A percentile compares a stretch with the other conserved stretches of the same genome.
These are phyloP conservation scores for Tilletia indica DNA, from an alignment of 1,284 basidiomycete genomes.

Conservation along the genomic window DNA sequence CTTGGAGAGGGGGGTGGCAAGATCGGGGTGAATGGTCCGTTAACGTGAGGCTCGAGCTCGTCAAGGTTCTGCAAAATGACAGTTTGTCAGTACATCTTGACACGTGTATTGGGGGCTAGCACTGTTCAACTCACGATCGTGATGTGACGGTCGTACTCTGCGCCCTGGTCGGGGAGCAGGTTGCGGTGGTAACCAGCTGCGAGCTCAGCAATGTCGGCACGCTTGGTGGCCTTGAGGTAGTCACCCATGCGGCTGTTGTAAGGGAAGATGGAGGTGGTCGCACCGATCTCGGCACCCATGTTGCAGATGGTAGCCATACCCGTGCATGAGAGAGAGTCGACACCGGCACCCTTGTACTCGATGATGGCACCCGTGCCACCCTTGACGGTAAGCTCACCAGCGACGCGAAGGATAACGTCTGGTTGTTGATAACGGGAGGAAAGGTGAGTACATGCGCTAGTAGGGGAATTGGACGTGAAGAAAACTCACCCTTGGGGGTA, in stretches of 20 bases:
- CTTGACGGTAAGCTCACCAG: constrained; percentile 56
- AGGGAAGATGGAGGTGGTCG: constrained; percentile 97
- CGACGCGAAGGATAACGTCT: constrained; percentile 55
- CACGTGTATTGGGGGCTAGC: not conserved
- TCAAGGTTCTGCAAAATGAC: constrained; percentile 71
- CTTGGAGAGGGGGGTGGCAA: constrained; percentile 72
- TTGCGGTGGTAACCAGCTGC: constrained; percentile 88
- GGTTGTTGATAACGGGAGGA: not conserved
- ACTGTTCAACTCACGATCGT: constrained; percentile 64
- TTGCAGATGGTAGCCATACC: constrained; percentile 99
- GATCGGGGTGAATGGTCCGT: constrained; percentile 75
- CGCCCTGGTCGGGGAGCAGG: constrained; percentile 80
- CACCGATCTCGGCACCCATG: constrained; percentile 99
- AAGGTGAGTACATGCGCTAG: not conserved
- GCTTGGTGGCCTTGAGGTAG: constrained; percentile 91
- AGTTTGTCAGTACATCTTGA: not conserved
- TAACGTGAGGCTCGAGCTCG: constrained; percentile 97
- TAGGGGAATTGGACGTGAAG: not conserved
- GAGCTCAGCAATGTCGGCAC: constrained; percentile 81
- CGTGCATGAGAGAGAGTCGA: constrained; percentile 93
- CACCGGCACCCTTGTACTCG: constrained; percentile 64
- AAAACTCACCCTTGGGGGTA: constrained; percentile 78
- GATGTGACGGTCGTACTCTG: constrained; percentile 91
- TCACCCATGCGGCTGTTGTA: constrained; percentile 92
- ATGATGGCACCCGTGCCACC: constrained; percentile 56